Conservation (phyloP, 31 red algal species). For the Endocladia muricata region DNA sequence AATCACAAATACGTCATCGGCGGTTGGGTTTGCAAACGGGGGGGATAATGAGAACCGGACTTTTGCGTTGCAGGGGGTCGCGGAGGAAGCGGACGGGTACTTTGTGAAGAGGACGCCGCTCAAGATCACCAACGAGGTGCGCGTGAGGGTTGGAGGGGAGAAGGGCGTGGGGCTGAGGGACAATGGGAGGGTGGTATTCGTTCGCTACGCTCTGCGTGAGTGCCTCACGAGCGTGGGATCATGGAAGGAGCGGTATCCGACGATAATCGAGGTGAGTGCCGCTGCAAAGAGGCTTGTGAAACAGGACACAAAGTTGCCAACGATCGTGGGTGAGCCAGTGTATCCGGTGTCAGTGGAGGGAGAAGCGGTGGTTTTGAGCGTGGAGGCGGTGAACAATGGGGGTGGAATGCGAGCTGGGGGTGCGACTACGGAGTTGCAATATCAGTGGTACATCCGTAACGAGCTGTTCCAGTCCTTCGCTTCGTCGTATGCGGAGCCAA, state of each 20-base stretch:
- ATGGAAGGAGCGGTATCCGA: not conserved
- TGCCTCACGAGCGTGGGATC: not conserved
- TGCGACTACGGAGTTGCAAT: not conserved
- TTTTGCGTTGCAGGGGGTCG: not conserved
- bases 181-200: not conserved
- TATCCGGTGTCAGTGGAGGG: not conserved
- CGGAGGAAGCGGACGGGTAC: not conserved
- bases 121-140: not conserved
- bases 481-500: not conserved
- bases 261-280: not conserved
- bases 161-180: not conserved
- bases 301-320: not conserved
- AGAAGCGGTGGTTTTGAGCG: not conserved
- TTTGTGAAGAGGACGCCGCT: not conserved
- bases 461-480: not conserved
- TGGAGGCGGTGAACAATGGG: not conserved
- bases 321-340: not conserved
- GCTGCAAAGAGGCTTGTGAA: not conserved
- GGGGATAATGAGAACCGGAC: not conserved
- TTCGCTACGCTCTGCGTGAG: not conserved
- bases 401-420: not conserved
- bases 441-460: constrained; percentile 8
- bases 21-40: not conserved
- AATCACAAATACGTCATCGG: no score
- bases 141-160: no score